Percentiles rank a stretch among this genome's conserved stretches.
Conservation (phyloP, 305 asterid genomes). For the Rubia tinctorum region DNA sequence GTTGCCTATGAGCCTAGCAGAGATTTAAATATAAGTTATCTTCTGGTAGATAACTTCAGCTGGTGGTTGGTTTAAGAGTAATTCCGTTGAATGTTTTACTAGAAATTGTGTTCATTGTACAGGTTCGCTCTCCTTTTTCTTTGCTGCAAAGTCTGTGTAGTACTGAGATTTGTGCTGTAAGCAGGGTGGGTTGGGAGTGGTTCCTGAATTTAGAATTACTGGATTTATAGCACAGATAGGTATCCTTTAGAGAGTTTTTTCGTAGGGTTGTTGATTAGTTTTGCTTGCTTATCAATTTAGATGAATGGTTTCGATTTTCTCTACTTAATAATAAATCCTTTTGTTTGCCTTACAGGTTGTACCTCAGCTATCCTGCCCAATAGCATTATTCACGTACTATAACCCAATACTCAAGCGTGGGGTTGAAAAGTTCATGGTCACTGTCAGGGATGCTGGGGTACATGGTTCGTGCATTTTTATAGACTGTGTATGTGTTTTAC, state of each 20-base stretch:
- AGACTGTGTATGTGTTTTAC: background rate
- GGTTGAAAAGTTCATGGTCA: constrained; percentile 70
- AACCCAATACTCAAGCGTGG: constrained; percentile 97
- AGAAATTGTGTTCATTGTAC: background rate
- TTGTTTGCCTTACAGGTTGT: constrained; percentile 47
- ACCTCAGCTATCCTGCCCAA: constrained; percentile 85
- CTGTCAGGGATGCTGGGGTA: constrained; percentile 66
- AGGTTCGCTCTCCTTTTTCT: background rate
- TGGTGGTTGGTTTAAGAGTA: background rate
- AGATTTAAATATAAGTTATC: background rate
- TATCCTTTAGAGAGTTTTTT: background rate
- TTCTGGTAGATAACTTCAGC: background rate
- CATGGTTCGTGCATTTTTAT: constrained; percentile 24
- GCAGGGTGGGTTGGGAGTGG: background rate
- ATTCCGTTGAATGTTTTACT: background rate
- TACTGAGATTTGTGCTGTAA: background rate
- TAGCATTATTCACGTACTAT: constrained; percentile 82
- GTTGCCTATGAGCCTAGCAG: background rate
- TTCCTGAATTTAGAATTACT: background rate
- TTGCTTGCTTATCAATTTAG: background rate
- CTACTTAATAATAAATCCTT: background rate
- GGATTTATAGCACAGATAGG: background rate
- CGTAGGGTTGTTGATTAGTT: background rate
- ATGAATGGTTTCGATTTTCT: background rate
- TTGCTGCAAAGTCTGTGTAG: background rate